These are phyloP conservation scores for Solidago caesia DNA, from an alignment of 129 eudicot genomes.

Conservation along the genomic window DNA sequence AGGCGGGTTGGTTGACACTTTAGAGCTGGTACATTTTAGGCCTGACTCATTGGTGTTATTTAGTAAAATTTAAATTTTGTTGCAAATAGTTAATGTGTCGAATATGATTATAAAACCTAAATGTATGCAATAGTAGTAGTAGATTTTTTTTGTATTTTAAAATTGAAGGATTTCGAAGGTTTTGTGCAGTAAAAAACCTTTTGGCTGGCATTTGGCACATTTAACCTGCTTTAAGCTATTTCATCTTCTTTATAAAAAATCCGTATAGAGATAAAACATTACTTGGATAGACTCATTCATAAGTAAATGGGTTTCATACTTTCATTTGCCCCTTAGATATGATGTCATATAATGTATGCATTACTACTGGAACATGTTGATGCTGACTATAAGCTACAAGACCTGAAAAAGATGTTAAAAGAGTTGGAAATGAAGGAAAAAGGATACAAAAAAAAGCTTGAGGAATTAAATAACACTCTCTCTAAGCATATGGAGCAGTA, in stretches of 20 bases:
- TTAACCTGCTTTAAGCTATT: neutral
- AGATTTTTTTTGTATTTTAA: no score
- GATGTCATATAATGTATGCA: neutral
- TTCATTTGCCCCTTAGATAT: no score
- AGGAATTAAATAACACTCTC: conserved; percentile 53
- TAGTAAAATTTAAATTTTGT: no score
- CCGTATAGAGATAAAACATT: no score
- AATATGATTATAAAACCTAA: no score
- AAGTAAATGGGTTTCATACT: neutral
- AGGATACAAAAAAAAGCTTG: conserved; percentile 76
- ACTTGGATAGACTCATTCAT: neutral
- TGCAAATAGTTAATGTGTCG: no score
- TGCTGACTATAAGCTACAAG: conserved; percentile 93
- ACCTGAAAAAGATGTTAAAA: conserved; percentile 66
- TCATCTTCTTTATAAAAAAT: neutral
- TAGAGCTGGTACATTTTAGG: no score
- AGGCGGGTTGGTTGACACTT: no score
- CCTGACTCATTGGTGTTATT: no score
- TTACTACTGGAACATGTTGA: conserved; percentile 57
- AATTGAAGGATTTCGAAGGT: neutral
- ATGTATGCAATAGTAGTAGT: no score
- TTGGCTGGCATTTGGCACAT: neutral
- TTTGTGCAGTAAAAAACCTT: conserved; percentile 5
- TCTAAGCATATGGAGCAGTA: conserved; percentile 92
- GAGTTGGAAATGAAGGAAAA: conserved; percentile 84